Evolutionary conservation across 768 basidiomycete genomes (phyloP).

Genomic region (Termitomyces sp.): DNA sequence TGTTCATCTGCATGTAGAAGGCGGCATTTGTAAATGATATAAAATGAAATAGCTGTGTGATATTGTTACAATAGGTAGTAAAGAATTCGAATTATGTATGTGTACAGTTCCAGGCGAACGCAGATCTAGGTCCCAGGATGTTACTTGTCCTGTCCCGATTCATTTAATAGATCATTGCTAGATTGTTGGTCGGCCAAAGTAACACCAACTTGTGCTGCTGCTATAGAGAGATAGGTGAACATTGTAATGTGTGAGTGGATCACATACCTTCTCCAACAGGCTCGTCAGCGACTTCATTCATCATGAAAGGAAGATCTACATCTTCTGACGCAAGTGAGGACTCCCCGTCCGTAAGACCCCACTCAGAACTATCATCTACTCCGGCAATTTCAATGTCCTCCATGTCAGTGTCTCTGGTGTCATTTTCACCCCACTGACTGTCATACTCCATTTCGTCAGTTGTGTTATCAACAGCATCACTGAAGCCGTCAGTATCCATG

Average conservation of each 20-base stretch:
- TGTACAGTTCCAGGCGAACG: background rate
- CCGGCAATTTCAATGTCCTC: constrained; percentile 14
- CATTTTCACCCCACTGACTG: constrained; percentile 15
- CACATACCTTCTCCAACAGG: constrained; percentile 13
- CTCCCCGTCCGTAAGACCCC: constrained; percentile 39
- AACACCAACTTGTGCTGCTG: constrained; percentile 1
- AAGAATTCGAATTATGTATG: background rate
- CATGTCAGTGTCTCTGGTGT: constrained; percentile 13
- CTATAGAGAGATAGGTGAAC: background rate
- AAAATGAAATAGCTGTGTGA: background rate
- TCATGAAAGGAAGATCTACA: constrained; percentile 10
- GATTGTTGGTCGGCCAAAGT: constrained; percentile 2
- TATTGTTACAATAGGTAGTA: constrained; percentile 5
- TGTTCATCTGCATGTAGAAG: constrained; percentile 1
- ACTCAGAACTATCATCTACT: constrained; percentile 26
- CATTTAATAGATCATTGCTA: background rate
- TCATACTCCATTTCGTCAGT: constrained; percentile 33
- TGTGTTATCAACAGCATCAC: constrained; percentile 32
- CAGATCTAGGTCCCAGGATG: background rate
- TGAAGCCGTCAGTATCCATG: constrained; percentile 36
- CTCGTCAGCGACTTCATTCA: constrained; percentile 11
- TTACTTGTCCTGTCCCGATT: constrained; percentile 8
- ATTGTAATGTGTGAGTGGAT: background rate
- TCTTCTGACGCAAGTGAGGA: constrained; percentile 23
- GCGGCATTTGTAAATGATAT: background rate